phyloP scores from a whole-genome alignment of 1,284 basidiomycete genomes.

The Xerocomus nothofagi region DNA sequence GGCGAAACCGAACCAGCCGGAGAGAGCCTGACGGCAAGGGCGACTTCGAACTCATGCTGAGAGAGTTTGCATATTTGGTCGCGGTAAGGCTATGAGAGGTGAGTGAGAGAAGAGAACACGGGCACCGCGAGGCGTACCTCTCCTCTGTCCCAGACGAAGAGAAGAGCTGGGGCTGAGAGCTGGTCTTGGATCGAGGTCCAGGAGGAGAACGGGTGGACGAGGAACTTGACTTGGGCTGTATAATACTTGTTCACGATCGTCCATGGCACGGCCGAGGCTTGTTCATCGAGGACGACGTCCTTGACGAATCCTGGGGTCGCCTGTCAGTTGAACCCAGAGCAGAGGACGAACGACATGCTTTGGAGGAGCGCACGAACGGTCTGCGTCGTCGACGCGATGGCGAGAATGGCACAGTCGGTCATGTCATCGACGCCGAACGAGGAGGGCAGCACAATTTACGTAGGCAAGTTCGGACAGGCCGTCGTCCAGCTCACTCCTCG shows the following conservation, averaged over 20 bases:
- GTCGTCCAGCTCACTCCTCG: neutral
- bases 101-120: constrained; percentile 7
- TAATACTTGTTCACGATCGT: constrained; percentile 85
- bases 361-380: constrained; percentile 25
- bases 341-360: constrained; percentile 18
- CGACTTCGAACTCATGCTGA: constrained; percentile 62
- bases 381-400: constrained; percentile 26
- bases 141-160: constrained; percentile 67
- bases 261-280: constrained; percentile 56
- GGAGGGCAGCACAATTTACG: neutral
- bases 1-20: constrained; percentile 6
- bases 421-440: constrained; percentile 5
- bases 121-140: constrained; percentile 46
- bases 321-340: constrained; percentile 23
- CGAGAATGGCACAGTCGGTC: constrained; percentile 30
- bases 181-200: constrained; percentile 35
- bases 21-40: constrained; percentile 60
- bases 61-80: constrained; percentile 54
- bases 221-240: constrained; percentile 72
- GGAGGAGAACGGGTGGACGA: constrained; percentile 46
- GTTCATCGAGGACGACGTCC: constrained; percentile 21
- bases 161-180: constrained; percentile 56
- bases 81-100: constrained; percentile 47
- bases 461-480: neutral
- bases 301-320: constrained; percentile 30